phyloP scores from a whole-genome alignment of 148 eudicot genomes.

The Persicaria tinctoria region DNA sequence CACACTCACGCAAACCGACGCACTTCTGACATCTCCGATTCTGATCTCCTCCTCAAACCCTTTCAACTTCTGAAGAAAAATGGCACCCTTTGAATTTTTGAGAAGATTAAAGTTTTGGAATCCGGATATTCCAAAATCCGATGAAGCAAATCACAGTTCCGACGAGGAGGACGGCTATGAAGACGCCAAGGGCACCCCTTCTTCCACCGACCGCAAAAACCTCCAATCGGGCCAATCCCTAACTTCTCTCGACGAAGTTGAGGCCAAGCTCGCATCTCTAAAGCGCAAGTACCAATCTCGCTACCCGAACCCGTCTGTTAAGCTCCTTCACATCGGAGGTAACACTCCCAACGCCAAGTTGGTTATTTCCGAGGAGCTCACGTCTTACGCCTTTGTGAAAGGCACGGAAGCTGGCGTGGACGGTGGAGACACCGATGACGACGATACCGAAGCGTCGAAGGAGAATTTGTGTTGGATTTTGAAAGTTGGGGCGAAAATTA shows the following conservation, averaged over 20 bases:
- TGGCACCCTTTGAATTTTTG: not conserved
- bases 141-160: not conserved
- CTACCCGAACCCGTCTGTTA: constrained; percentile 17
- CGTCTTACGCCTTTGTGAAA: constrained; percentile 41
- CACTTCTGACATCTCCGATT: not conserved
- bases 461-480: constrained; percentile 43
- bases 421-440: constrained; percentile 24
- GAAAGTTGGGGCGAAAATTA: constrained; percentile 50
- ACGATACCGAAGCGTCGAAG: constrained; percentile 6
- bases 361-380: constrained; percentile 48
- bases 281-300: constrained; percentile 45
- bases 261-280: constrained; percentile 43
- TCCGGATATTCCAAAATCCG: not conserved
- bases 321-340: constrained; percentile 63
- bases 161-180: constrained; percentile 42
- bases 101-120: constrained; percentile 6
- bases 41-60: not conserved
- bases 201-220: constrained; percentile 10
- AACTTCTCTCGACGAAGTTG: constrained; percentile 43
- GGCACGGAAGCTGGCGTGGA: constrained; percentile 16
- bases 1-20: not conserved
- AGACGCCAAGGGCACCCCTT: constrained; percentile 27
- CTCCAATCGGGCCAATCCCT: constrained; percentile 14
- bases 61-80: constrained; percentile 5
- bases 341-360: constrained; percentile 77